phyloP scores from a whole-genome alignment of 2,329 filamentous ascomycete species.

The Stenocarpella maydis region DNA sequence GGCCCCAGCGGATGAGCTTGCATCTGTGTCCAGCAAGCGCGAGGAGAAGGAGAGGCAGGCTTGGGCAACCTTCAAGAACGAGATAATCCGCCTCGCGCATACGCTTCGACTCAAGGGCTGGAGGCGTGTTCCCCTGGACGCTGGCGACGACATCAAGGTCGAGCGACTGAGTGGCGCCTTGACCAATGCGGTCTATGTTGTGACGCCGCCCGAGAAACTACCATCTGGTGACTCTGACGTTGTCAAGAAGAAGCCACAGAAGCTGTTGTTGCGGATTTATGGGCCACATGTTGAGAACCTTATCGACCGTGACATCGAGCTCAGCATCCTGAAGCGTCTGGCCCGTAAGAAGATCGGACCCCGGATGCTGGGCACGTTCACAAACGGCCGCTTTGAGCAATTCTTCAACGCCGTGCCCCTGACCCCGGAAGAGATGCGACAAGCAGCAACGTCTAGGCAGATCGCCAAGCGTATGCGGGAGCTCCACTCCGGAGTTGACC shows the following conservation, averaged over 20 bases:
- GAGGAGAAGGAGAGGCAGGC: conserved; percentile 75
- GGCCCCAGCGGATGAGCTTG: conserved; percentile 50
- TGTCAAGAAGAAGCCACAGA: conserved; percentile 58
- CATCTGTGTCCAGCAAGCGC: conserved; percentile 53
- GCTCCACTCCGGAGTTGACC: conserved; percentile 90
- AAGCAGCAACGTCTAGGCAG: conserved; percentile 84
- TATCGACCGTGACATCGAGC: conserved; percentile 90
- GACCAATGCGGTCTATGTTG: conserved; percentile 96
- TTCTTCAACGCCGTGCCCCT: conserved; percentile 88
- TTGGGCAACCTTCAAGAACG: conserved; percentile 89
- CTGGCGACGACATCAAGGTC: conserved; percentile 73
- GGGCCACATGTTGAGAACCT: conserved; percentile 94
- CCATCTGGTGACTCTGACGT: conserved; percentile 46
- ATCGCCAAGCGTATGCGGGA: conserved; percentile 99
- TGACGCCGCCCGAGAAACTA: conserved; percentile 78
- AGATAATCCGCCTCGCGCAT: conserved; percentile 88
- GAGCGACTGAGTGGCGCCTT: conserved; percentile 87
- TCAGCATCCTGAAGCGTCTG: conserved; percentile 84
- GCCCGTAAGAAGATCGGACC: conserved; percentile 94
- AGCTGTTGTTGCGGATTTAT: conserved; percentile 89
- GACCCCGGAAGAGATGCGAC: conserved; percentile 77
- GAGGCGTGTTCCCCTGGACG: conserved; percentile 80
- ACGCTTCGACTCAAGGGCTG: conserved; percentile 91
- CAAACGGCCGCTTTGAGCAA: conserved; percentile 94
- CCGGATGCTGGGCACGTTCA: conserved; percentile 87